Evolutionary conservation across 2,329 filamentous ascomycete species (phyloP).

Genomic region (Rosellinia necatrix): DNA sequence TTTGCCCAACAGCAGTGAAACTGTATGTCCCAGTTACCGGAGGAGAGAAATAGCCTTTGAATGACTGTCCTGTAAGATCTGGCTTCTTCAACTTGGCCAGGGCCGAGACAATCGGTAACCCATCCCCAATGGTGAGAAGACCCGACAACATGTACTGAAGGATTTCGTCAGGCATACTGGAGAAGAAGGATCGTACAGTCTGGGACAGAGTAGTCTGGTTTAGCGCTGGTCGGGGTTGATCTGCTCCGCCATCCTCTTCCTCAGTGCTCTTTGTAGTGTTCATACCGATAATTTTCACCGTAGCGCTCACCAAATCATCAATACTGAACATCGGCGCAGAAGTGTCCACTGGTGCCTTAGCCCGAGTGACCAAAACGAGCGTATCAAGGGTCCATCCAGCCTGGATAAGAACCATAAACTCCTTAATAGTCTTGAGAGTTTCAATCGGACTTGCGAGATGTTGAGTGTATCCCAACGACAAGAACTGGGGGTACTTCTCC

Average conservation of each 20-base stretch:
- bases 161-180: not conserved
- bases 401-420: not conserved
- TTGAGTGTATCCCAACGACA: too few species aligned
- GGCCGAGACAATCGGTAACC: not conserved
- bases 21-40: not conserved
- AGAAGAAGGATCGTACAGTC: not conserved
- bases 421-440: not conserved
- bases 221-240: not conserved
- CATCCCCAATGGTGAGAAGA: not conserved
- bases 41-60: not conserved
- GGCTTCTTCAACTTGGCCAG: not conserved
- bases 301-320: not conserved
- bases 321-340: not conserved
- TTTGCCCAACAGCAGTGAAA: not conserved
- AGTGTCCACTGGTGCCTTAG: not conserved
- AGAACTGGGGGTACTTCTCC: too few species aligned
- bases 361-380: not conserved
- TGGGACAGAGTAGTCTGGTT: not conserved
- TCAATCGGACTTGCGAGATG: not conserved
- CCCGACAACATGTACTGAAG: not conserved
- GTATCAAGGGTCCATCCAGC: not conserved
- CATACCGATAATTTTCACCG: not conserved
- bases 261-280: not conserved
- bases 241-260: not conserved
- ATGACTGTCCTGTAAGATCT: not conserved